These are phyloP conservation scores for Crithidia acanthocephali DNA, from an alignment of 208 protist species.

Conservation along the genomic window DNA sequence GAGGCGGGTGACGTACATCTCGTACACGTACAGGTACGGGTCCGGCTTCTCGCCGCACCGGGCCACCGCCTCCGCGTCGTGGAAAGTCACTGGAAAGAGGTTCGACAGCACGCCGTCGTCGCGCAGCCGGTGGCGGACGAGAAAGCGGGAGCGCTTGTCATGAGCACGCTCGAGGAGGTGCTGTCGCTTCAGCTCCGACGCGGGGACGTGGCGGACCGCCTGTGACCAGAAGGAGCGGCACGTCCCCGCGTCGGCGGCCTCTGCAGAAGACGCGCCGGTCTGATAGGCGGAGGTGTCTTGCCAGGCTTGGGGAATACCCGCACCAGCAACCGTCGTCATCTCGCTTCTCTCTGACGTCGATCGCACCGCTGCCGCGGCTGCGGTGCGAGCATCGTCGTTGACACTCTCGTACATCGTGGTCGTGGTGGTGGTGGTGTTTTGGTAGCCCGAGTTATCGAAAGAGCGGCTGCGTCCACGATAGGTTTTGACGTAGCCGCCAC, in stretches of 20 bases:
- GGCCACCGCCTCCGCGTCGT: not conserved
- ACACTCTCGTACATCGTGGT: too few relatives aligned
- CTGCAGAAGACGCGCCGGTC: too few relatives aligned
- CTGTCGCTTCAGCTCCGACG: slow-evolving; percentile 47
- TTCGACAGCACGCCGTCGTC: slow-evolving; percentile 83
- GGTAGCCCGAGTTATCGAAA: too few relatives aligned
- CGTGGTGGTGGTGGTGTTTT: not conserved
- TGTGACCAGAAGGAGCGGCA: slow-evolving; percentile 57
- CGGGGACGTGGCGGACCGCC: slow-evolving; percentile 35
- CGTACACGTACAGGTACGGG: slow-evolving; percentile 66
- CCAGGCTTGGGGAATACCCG: too few relatives aligned
- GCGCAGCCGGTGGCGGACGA: slow-evolving; percentile 59
- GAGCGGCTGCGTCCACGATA: not conserved
- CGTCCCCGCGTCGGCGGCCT: not conserved
- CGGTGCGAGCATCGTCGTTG: not conserved
- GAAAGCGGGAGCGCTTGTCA: slow-evolving; percentile 73
- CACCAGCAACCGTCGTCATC: too few relatives aligned
- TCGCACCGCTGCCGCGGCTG: too few relatives aligned
- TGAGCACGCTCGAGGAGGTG: slow-evolving; percentile 50
- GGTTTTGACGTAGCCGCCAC: not conserved
- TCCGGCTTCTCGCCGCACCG: not conserved
- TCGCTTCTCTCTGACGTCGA: too few relatives aligned
- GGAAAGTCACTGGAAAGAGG: slow-evolving; percentile 63
- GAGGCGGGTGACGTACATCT: slow-evolving; percentile 73
- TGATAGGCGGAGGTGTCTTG: too few relatives aligned